phyloP scores from a whole-genome alignment of 495 filamentous ascomycete genomes.

The Penicillium daleae region DNA sequence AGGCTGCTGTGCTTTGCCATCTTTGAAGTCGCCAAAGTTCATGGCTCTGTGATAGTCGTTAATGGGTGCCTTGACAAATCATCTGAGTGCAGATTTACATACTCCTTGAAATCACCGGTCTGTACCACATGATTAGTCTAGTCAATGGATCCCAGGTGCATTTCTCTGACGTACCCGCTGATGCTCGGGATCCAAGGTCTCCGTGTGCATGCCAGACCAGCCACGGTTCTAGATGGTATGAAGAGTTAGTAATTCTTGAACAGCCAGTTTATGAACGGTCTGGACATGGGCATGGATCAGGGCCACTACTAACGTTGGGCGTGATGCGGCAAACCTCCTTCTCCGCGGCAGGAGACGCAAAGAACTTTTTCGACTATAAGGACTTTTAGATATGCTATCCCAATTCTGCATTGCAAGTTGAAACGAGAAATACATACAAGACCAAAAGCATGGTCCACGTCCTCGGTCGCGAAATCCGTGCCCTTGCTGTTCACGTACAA shows the following conservation, averaged over 20 bases:
- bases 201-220: constrained; percentile 86
- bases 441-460: constrained; percentile 74
- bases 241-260: too few species aligned
- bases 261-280: too few species aligned
- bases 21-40: constrained; percentile 81
- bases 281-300: too few species aligned
- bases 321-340: constrained; percentile 76
- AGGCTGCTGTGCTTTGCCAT: constrained; percentile 78
- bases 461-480: constrained; percentile 63
- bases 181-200: constrained; percentile 82
- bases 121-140: constrained; percentile 37
- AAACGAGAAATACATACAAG: constrained; percentile 52
- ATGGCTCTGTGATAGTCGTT: constrained; percentile 70
- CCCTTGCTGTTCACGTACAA: constrained; percentile 79
- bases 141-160: neutral
- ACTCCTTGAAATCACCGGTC: constrained; percentile 96
- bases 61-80: constrained; percentile 2
- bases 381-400: constrained; percentile 6
- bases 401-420: neutral
- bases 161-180: constrained; percentile 63
- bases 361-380: constrained; percentile 74
- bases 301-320: constrained; percentile 54
- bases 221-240: constrained; percentile 66
- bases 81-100: constrained; percentile 6
- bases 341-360: constrained; percentile 68